Evolutionary conservation across 768 basidiomycete genomes (phyloP), one percentile per base, ranked within the genome.

Genomic region (Lactarius psammicola): DNA sequence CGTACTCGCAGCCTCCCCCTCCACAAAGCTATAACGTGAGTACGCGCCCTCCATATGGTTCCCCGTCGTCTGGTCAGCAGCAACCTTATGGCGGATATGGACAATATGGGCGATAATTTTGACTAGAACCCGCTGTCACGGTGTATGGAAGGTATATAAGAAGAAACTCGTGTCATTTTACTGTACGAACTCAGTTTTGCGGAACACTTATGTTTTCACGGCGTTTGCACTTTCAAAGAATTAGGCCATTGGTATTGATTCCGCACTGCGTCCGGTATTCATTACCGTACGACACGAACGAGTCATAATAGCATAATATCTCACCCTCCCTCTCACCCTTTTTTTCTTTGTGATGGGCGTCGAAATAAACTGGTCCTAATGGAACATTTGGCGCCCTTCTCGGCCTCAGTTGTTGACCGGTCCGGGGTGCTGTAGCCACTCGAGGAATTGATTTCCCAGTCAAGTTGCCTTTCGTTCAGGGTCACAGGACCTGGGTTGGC

Each of bases 101-200:
- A 28, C 70, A 74, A 53, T 74, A 79, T 66, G 75, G 71, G 59
- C 71, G 71, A n/a, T 78, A 76, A 61, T 53, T 44, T 63, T 54
- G 38, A 46, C 61, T 59, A 26, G 51, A 58, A 40, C 40, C 5
- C 33, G 33, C 30, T 49, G 33, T 38, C 36, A 38, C 36, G 44
- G 34, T 28, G 10, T 61, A 65, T 61, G 42, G 58, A 60, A 56
- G 59, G 23, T 54, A 49, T 66, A 54, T 51, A 44, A 68, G 56
- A 20, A 66, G 44, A 60, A 67, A 20, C 56, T 51, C 46, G 20
- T 46, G 33, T 60, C 23, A 55, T 28, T 49, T 17, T 46, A 49
- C 30, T 28, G 15, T 46, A 23, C 42, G 30, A 49, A 49, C 23
- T 49, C 46, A 5, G 18, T 40, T 58, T 62, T 59, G n/a, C 46